Evolutionary conservation across 2,329 filamentous ascomycete species (phyloP).

Genomic region (Aspergillus pseudoglaucus): DNA sequence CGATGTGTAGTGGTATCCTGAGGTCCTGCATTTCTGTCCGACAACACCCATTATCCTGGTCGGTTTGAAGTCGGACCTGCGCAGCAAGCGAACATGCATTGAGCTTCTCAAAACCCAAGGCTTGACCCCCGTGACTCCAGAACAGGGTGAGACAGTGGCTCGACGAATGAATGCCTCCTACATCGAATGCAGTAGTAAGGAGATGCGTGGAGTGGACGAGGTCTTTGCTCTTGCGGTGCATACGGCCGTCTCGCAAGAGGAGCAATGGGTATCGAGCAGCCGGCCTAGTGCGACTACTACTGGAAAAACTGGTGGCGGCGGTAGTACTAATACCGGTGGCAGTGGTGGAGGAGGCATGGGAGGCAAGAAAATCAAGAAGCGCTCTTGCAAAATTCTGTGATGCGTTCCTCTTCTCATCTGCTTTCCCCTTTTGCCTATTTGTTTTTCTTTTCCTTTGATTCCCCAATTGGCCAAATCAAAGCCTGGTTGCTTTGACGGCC

Average conservation of each 20-base stretch:
- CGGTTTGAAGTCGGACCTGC: constrained; percentile 93
- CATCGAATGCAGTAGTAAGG: constrained; percentile 98
- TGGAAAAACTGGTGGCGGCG: constrained; percentile 28
- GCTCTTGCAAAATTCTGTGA: constrained; percentile 74
- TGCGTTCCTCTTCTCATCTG: constrained; percentile 22
- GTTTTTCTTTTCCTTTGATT: constrained; percentile 6
- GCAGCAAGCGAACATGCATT: constrained; percentile 91
- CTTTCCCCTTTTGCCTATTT: constrained; percentile 1
- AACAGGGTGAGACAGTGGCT: constrained; percentile 82
- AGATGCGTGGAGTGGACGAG: constrained; percentile 91
- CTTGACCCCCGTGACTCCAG: constrained; percentile 84
- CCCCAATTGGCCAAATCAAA: constrained; percentile 17
- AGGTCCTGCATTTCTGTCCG: constrained; percentile 97
- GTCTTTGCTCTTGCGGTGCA: constrained; percentile 91
- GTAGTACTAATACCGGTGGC: constrained; percentile 20
- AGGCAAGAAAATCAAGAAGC: constrained; percentile 70
- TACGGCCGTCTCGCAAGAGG: constrained; percentile 79
- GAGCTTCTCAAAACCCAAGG: constrained; percentile 98
- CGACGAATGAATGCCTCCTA: constrained; percentile 91
- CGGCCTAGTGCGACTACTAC: constrained; percentile 13
- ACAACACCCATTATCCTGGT: constrained; percentile 94
- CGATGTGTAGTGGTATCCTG: constrained; percentile 79
- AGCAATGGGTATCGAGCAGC: constrained; percentile 49
- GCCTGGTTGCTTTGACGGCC: constrained; percentile 31
- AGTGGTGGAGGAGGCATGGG: constrained; percentile 10